Evolutionary conservation across 352 stramenopile genomes (phyloP).

Genomic region (Saprolegnia parasitica): DNA sequence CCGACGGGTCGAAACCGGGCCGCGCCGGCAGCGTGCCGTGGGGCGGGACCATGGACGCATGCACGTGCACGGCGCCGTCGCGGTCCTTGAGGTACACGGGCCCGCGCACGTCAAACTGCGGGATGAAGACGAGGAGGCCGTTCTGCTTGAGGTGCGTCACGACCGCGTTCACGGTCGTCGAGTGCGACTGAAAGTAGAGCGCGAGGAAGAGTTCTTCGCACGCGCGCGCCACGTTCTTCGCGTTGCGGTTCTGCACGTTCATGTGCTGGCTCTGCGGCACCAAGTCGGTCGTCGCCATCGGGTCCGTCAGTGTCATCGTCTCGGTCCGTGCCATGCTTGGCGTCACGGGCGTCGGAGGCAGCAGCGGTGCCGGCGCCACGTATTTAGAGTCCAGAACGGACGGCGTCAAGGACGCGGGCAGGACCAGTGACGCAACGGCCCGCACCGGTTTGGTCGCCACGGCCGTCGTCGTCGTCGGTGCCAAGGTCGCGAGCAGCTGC

Average conservation of each 20-base stretch:
- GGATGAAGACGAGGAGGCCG: slow-evolving; percentile 91
- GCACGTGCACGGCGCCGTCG: slow-evolving; percentile 79
- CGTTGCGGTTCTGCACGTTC: slow-evolving; percentile 87
- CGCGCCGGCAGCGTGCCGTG: slow-evolving; percentile 36
- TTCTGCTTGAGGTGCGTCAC: slow-evolving; percentile 89
- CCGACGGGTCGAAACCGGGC: slow-evolving; percentile 56
- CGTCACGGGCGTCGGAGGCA: neutral
- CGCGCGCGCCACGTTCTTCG: slow-evolving; percentile 82
- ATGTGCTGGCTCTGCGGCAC: slow-evolving; percentile 77
- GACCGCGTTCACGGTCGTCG: slow-evolving; percentile 75
- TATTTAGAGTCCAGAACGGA: slow-evolving; percentile 55
- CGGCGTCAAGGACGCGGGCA: slow-evolving; percentile 46
- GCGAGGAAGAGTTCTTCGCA: slow-evolving; percentile 91
- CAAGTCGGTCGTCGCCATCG: slow-evolving; percentile 61
- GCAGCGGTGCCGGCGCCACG: slow-evolving; percentile 48
- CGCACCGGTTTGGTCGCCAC: slow-evolving; percentile 18
- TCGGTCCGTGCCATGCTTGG: neutral
- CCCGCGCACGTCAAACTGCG: slow-evolving; percentile 86
- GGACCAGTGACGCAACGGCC: neutral
- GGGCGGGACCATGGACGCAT: slow-evolving; percentile 35
- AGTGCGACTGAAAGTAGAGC: slow-evolving; percentile 89
- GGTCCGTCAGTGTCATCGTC: slow-evolving; percentile 21
- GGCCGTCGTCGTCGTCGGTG: slow-evolving; percentile 4
- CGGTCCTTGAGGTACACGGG: slow-evolving; percentile 89
- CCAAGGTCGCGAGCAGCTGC: slow-evolving; percentile 68